Percentiles rank a stretch among this genome's conserved stretches.
phyloP scores from a whole-genome alignment of 306 rosid genomes.

The Acacia acuminata region DNA sequence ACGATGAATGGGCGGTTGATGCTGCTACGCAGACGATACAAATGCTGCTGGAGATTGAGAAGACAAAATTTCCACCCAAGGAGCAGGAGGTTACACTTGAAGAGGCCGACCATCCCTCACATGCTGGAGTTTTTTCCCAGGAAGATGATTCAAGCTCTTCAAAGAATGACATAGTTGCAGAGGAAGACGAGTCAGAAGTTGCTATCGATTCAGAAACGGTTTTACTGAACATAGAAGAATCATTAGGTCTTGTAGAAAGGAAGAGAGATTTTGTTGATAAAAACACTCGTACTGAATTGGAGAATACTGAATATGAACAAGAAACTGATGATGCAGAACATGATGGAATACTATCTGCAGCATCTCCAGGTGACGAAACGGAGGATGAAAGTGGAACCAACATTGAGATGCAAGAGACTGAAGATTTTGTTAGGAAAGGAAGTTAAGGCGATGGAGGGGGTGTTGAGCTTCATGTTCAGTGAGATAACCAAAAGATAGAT shows the following conservation, averaged over 20 bases:
- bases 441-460: background rate
- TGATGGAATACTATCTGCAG: slow-evolving; percentile 33
- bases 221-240: slow-evolving; percentile 30
- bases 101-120: slow-evolving; percentile 31
- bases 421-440: background rate
- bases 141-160: slow-evolving; percentile 33
- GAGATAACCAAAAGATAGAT: background rate
- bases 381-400: background rate
- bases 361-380: background rate
- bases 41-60: slow-evolving; percentile 59
- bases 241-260: background rate
- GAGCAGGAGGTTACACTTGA: slow-evolving; percentile 13
- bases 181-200: slow-evolving; percentile 37
- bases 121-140: slow-evolving; percentile 18
- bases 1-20: slow-evolving; percentile 53
- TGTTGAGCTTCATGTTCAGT: background rate
- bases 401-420: background rate
- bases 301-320: slow-evolving; percentile 27
- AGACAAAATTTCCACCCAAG: slow-evolving; percentile 34
- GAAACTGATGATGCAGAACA: slow-evolving; percentile 2
- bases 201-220: slow-evolving; percentile 24
- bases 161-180: slow-evolving; percentile 22
- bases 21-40: slow-evolving; percentile 52
- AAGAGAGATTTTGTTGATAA: slow-evolving; percentile 24
- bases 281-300: slow-evolving; percentile 16